Percentiles rank a stretch among this genome's conserved stretches.
Evolutionary conservation across 345 rosid genomes (phyloP).

Genomic region (Brassica napus): DNA sequence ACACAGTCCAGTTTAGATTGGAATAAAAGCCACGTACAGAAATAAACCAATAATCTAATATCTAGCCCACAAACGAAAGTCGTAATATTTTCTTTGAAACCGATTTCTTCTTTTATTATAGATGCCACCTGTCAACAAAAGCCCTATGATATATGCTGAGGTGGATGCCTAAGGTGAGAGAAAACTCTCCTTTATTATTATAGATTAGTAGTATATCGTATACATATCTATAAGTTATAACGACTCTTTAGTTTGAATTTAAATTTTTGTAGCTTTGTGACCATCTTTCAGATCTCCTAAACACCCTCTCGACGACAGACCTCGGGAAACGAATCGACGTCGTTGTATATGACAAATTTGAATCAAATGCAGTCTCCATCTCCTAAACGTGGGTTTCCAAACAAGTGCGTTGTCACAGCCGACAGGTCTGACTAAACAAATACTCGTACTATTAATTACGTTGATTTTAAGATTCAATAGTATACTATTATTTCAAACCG

Average conservation of each 20-base stretch:
- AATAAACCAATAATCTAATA: no score
- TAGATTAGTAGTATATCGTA: neutral
- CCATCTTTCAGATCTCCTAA: constrained; percentile 18
- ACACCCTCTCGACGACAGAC: constrained; percentile 18
- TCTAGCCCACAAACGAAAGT: no score
- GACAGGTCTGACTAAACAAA: constrained; percentile 8
- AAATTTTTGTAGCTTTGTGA: constrained; percentile 31
- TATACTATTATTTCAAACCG: neutral
- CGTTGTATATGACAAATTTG: constrained; percentile 6
- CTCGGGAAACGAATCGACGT: constrained; percentile 21
- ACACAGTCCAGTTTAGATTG: no score
- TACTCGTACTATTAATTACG: neutral
- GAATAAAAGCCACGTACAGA: no score
- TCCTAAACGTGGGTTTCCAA: constrained; percentile 17
- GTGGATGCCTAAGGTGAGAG: no score
- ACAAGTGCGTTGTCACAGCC: constrained; percentile 24
- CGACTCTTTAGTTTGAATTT: constrained; percentile 34
- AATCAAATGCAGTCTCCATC: constrained; percentile 19
- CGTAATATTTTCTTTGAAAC: no score
- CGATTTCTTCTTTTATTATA: no score
- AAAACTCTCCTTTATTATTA: no score
- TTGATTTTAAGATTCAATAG: neutral
- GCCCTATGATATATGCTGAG: no score
- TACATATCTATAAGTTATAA: neutral
- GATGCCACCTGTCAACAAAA: no score